Evolutionary conservation across 352 stramenopile genomes (phyloP).

Genomic region (Phytophthora litchii): DNA sequence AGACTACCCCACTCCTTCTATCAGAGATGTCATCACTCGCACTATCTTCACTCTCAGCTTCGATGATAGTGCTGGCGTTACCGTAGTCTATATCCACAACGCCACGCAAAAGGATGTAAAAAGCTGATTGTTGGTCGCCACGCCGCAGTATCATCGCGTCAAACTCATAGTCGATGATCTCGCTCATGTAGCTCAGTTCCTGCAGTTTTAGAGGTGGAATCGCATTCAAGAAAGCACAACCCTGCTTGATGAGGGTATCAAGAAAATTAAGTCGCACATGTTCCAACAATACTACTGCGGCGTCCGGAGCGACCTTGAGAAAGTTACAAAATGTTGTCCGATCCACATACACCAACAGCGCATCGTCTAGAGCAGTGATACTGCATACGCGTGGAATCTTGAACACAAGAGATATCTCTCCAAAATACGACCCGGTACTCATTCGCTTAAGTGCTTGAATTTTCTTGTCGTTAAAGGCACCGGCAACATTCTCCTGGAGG

Average conservation of each 20-base stretch:
- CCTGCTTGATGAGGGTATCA: slow-evolving; percentile 66
- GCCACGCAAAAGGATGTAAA: slow-evolving; percentile 56
- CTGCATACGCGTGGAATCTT: slow-evolving; percentile 71
- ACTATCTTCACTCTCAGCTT: slow-evolving; percentile 12
- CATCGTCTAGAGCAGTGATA: slow-evolving; percentile 65
- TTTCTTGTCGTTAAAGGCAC: slow-evolving; percentile 31
- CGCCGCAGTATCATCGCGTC: slow-evolving; percentile 37
- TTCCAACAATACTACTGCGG: slow-evolving; percentile 57
- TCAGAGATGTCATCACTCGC: background rate
- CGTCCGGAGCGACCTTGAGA: slow-evolving; percentile 66
- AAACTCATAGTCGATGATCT: slow-evolving; percentile 48
- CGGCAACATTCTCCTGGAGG: slow-evolving; percentile 12
- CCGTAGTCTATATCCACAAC: slow-evolving; percentile 48
- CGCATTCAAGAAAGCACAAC: slow-evolving; percentile 54
- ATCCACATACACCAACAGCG: slow-evolving; percentile 74
- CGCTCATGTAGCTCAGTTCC: slow-evolving; percentile 58
- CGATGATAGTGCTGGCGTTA: slow-evolving; percentile 6
- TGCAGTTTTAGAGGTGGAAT: slow-evolving; percentile 61
- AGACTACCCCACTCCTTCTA: slow-evolving; percentile 31
- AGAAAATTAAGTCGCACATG: slow-evolving; percentile 68
- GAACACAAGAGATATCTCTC: slow-evolving; percentile 76
- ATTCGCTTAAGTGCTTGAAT: slow-evolving; percentile 65
- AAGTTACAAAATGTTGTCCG: slow-evolving; percentile 74
- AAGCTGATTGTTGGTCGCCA: slow-evolving; percentile 34
- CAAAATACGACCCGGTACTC: slow-evolving; percentile 64